Evolutionary conservation across 108 stramenopile genomes (phyloP).

Genomic region (Nitzschia sp.): DNA sequence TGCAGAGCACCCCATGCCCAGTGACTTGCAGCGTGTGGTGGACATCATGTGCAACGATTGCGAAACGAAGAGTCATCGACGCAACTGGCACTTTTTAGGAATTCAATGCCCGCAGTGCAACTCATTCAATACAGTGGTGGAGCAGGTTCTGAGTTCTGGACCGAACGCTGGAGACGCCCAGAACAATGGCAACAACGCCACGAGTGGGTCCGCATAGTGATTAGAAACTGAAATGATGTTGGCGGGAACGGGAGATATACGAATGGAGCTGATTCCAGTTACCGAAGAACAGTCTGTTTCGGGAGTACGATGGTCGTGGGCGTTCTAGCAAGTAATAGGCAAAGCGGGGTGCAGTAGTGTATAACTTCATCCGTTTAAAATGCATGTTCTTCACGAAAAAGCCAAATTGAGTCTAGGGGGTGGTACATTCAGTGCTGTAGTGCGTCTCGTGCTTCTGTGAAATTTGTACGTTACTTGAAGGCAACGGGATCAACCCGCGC

Average conservation of each 20-base stretch:
- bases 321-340: no score
- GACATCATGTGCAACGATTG: slow-evolving; percentile 90
- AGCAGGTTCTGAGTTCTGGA: slow-evolving; percentile 60
- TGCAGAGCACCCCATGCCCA: slow-evolving; percentile 86
- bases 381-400: no score
- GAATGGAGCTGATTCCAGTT: neutral
- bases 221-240: neutral
- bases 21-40: slow-evolving; percentile 74
- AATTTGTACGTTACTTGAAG: no score
- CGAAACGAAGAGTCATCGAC: slow-evolving; percentile 59
- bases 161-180: neutral
- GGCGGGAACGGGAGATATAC: neutral
- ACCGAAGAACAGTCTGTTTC: neutral
- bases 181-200: slow-evolving; percentile 14
- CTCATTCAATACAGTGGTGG: slow-evolving; percentile 85
- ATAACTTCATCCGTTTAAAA: no score
- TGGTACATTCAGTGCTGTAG: no score
- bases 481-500: no score
- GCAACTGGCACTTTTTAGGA: slow-evolving; percentile 85
- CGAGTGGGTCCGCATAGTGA: slow-evolving; percentile 5
- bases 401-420: no score
- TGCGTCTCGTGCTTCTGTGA: no score
- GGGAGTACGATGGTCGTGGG: no score
- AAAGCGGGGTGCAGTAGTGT: no score
- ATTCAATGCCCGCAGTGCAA: slow-evolving; percentile 78